Base-by-base conservation (phyloP, 2,329 filamentous ascomycete genomes). In the Fusarium haematococcum region DNA sequence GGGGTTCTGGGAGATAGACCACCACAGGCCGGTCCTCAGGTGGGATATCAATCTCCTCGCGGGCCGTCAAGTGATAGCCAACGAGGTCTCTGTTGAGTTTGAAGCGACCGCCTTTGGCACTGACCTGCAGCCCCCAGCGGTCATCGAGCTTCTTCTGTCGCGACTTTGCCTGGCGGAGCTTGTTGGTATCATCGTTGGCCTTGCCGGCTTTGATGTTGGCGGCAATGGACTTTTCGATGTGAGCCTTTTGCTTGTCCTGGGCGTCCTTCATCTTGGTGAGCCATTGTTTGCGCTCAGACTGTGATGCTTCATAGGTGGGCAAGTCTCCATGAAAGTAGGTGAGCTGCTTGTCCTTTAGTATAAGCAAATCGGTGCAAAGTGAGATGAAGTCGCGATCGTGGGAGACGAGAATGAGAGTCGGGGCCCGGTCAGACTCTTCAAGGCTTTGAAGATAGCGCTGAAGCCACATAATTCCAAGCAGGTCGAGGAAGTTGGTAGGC, bases 61-160 rank as follows among this genome's bases (percentile, higher is more conserved):
- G 87, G 13, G 83, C 82, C 1, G 84, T 89, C 7, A 87, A 73
- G 79, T 93, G 88, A 43, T 80, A 94, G 0, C 93, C 95, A 0
- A 75, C 85, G 2, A 92, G 83, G 76, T 97, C 94, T 14, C 93
- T 86, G 78, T 94, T 97, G 37, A 97, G 86, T 83, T 96, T 96
- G 86, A 97, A 97, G 3, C 93, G 86, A 6, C 90, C 90, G 1
- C 95, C 95, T 61, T 88, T 92, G 8, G 91, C 89, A 72, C 86
- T 93, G 45, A 94, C 92, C 78, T 95, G 88, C 76, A 97, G 82
- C 0, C 94, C 95, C 90, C 91, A 93, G 7, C 94, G 87, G 65
- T 97, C 92, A 66, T 97, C 94, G 1, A 97, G 87, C 80, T 95
- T 95, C 85, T 95, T 96, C 83, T 95, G 93, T 1, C 94, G 88